phyloP scores from a whole-genome alignment of 306 rosid species.

The Hippophae gyantsensis region DNA sequence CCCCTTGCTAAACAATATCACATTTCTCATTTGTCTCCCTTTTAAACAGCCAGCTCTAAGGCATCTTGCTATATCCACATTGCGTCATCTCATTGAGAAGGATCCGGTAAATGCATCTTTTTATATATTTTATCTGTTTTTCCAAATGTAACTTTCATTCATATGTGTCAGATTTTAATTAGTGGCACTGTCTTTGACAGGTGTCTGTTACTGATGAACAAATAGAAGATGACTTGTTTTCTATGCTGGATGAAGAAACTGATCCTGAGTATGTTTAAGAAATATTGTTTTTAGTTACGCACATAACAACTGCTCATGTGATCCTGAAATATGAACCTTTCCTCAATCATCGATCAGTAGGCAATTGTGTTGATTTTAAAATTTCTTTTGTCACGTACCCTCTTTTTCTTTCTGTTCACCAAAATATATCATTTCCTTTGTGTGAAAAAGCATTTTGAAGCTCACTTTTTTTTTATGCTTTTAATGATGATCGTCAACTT shows the following conservation, averaged over 20 bases:
- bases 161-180: conserved; percentile 14
- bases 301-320: background rate
- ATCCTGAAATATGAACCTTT: conserved; percentile 2
- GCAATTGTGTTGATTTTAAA: too few relatives aligned
- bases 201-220: conserved; percentile 73
- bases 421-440: too few relatives aligned
- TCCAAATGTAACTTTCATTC: conserved; percentile 12
- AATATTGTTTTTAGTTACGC: conserved; percentile 9
- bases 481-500: too few relatives aligned
- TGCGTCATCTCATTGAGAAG: conserved; percentile 90
- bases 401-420: too few relatives aligned
- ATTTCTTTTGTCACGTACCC: too few relatives aligned
- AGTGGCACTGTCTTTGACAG: conserved; percentile 36
- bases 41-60: conserved; percentile 77
- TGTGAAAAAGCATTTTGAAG: too few relatives aligned
- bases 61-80: conserved; percentile 89
- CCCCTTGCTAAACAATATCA: conserved; percentile 2
- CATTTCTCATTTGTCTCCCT: background rate
- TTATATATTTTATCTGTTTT: conserved; percentile 2
- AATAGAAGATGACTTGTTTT: conserved; percentile 81
- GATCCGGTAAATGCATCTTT: conserved; percentile 59
- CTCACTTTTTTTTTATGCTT: too few relatives aligned
- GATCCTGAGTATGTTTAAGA: conserved; percentile 68
- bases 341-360: conserved; percentile 3
- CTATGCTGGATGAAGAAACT: conserved; percentile 97